These are phyloP conservation scores for Pseudonectria foliicola DNA, from an alignment of 2,329 filamentous ascomycete genomes.

Conservation along the genomic window DNA sequence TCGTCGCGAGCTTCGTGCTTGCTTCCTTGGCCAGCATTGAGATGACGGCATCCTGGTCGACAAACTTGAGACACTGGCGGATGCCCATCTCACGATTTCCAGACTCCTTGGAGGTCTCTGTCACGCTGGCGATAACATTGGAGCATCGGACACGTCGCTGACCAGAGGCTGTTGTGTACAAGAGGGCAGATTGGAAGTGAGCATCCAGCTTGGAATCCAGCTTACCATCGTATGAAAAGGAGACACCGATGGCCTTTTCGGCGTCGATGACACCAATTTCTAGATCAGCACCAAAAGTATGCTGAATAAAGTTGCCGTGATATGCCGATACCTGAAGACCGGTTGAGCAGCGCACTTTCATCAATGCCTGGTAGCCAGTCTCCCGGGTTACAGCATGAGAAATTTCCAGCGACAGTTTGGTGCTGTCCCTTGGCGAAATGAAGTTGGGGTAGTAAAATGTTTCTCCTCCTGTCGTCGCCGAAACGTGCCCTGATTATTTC, in stretches of 20 bases:
- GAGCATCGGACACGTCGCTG: slow-evolving; percentile 86
- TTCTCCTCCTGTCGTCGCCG: slow-evolving; percentile 87
- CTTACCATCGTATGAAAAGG: slow-evolving; percentile 94
- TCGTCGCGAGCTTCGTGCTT: slow-evolving; percentile 68
- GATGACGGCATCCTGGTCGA: slow-evolving; percentile 92
- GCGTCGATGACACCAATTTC: slow-evolving; percentile 89
- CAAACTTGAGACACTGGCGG: slow-evolving; percentile 80
- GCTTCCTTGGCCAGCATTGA: slow-evolving; percentile 89
- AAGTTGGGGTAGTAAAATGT: slow-evolving; percentile 98
- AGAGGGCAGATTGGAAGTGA: slow-evolving; percentile 90
- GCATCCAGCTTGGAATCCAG: slow-evolving; percentile 94
- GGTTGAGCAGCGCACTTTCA: slow-evolving; percentile 98
- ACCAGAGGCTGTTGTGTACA: slow-evolving; percentile 88
- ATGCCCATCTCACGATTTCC: slow-evolving; percentile 44
- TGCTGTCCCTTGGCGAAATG: slow-evolving; percentile 74
- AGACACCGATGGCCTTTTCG: slow-evolving; percentile 86
- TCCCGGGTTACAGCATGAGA: slow-evolving; percentile 80
- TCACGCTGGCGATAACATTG: slow-evolving; percentile 89
- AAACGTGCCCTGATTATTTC: slow-evolving; percentile 61
- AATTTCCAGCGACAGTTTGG: slow-evolving; percentile 79
- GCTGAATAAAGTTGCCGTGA: slow-evolving; percentile 92
- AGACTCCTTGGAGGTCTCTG: slow-evolving; percentile 50
- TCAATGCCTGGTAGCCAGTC: slow-evolving; percentile 89
- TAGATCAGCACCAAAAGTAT: slow-evolving; percentile 89
- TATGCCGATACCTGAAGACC: slow-evolving; percentile 91